phyloP scores from a whole-genome alignment of 2,329 filamentous ascomycete species.

The Phialophora tarda region DNA sequence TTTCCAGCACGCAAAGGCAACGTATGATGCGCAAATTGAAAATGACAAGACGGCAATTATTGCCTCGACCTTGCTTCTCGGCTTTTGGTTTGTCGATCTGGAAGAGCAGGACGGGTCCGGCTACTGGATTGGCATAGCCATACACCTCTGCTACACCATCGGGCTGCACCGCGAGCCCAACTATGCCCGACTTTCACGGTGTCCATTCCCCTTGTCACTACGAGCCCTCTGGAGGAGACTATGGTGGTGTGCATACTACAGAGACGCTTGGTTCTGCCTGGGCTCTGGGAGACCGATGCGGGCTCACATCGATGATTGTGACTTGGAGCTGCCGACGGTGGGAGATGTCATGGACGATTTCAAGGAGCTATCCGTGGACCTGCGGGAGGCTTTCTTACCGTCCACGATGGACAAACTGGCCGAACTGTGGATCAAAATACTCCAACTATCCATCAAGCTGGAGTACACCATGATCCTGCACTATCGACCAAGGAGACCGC shows the following conservation, averaged over 20 bases:
- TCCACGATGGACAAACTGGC: conserved; percentile 33
- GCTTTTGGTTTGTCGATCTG: conserved; percentile 51
- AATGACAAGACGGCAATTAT: conserved; percentile 50
- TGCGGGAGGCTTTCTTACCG: conserved; percentile 36
- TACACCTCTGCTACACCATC: conserved; percentile 51
- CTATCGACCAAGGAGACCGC: conserved; percentile 38
- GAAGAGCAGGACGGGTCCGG: conserved; percentile 52
- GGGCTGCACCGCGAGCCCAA: conserved; percentile 49
- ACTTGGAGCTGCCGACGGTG: conserved; percentile 43
- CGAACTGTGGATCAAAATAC: conserved; percentile 38
- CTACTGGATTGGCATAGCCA: conserved; percentile 56
- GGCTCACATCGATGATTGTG: conserved; percentile 47
- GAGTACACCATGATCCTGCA: conserved; percentile 41
- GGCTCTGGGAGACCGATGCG: conserved; percentile 50
- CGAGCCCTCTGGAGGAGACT: conserved; percentile 47
- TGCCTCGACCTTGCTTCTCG: conserved; percentile 51
- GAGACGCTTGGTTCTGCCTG: conserved; percentile 51
- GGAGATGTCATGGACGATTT: conserved; percentile 42
- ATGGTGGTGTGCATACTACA: conserved; percentile 51
- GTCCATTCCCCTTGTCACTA: conserved; percentile 38
- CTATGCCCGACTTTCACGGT: conserved; percentile 30
- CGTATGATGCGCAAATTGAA: conserved; percentile 40
- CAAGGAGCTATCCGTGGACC: conserved; percentile 19
- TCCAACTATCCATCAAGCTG: conserved; percentile 41
- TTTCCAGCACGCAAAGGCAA: conserved; percentile 47